A percentile compares a stretch with the other conserved stretches of the same genome.
Evolutionary conservation across 148 eudicot genomes (phyloP).

Genomic region (Rhododendron simsii): DNA sequence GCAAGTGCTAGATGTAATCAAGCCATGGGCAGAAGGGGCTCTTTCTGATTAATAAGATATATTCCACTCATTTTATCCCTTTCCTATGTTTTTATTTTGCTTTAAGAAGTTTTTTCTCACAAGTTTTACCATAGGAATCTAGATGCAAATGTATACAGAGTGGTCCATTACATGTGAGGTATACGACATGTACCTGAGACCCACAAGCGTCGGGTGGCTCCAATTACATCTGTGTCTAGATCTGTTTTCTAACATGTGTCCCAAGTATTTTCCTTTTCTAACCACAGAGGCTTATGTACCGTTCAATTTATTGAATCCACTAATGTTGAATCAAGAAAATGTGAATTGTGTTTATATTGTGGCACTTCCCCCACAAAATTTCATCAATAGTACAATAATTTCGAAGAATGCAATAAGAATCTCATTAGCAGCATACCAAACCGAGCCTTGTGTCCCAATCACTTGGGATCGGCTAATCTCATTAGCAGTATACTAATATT

Average conservation of each 20-base stretch:
- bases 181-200: not conserved
- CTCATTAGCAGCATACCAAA: too few species aligned
- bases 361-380: too few species aligned
- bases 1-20: not conserved
- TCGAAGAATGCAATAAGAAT: too few species aligned
- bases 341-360: too few species aligned
- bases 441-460: too few species aligned
- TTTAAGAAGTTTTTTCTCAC: not conserved
- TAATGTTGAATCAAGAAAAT: too few species aligned
- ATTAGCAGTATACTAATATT: too few species aligned
- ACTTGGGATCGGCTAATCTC: too few species aligned
- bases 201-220: not conserved
- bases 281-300: not conserved
- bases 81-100: not conserved
- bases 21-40: not conserved
- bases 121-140: not conserved
- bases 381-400: too few species aligned
- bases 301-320: not conserved
- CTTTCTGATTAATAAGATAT: not conserved
- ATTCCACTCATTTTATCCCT: not conserved
- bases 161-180: not conserved
- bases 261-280: not conserved
- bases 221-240: not conserved
- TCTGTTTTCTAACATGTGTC: not conserved
- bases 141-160: too few species aligned